Evolutionary conservation across 2,329 filamentous ascomycete genomes (phyloP).

Genomic region (Fusarium fujikuroi): DNA sequence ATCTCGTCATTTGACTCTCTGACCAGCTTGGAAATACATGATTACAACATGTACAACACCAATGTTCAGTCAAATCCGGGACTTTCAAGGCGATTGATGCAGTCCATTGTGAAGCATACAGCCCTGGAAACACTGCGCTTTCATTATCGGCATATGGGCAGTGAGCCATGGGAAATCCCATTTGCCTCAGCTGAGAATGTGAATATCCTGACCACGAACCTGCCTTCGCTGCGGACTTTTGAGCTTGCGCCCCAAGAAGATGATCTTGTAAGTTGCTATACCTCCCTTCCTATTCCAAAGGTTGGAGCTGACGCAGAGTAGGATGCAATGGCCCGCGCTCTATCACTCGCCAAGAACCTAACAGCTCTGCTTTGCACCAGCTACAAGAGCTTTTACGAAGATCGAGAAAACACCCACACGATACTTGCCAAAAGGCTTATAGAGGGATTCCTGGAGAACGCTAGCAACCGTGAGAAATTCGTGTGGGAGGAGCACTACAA

Average conservation of each 20-base stretch:
- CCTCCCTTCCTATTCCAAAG: no score
- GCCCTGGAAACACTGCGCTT: background rate
- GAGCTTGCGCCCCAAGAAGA: background rate
- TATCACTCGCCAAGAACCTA: background rate
- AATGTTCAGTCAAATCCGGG: fast-evolving
- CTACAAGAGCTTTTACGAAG: background rate
- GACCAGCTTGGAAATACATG: background rate
- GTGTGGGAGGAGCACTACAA: background rate
- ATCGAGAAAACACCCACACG: no score
- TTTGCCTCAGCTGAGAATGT: background rate
- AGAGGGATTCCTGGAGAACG: background rate
- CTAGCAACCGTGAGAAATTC: background rate
- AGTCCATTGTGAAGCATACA: background rate
- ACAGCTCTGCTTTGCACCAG: background rate
- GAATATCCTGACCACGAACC: background rate
- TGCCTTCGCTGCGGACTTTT: background rate
- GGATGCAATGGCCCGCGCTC: background rate
- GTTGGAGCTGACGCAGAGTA: background rate
- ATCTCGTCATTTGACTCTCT: constrained; percentile 2
- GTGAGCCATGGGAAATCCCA: fast-evolving
- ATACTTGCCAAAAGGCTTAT: no score
- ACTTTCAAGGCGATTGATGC: background rate
- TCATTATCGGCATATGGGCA: background rate
- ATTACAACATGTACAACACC: background rate
- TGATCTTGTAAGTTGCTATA: background rate